Evolutionary conservation across 176 grass and related monocot species (phyloP).

Genomic region (Oryza longistaminata): DNA sequence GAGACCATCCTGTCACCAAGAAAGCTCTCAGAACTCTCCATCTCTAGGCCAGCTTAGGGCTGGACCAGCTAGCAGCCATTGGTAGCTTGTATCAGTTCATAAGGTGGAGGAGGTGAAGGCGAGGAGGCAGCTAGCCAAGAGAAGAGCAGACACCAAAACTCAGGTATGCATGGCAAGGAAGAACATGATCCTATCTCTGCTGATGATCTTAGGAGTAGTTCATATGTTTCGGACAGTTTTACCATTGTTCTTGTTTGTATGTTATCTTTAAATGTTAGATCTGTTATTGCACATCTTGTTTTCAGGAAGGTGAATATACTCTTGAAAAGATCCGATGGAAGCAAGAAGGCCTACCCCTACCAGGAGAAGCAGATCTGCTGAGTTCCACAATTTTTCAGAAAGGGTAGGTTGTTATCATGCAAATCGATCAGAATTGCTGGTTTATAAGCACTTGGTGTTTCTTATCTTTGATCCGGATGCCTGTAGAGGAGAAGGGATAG

Average conservation of each 20-base stretch:
- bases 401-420: constrained; percentile 36
- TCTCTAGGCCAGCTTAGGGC: constrained; percentile 41
- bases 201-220: background rate
- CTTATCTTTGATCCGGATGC: background rate
- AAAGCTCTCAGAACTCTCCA: constrained; percentile 29
- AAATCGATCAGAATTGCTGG: background rate
- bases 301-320: constrained; percentile 23
- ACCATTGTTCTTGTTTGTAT: background rate
- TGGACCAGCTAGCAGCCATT: constrained; percentile 31
- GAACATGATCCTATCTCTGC: background rate
- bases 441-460: constrained; percentile 2
- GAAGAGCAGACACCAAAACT: background rate
- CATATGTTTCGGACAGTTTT: background rate
- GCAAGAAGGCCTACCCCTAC: constrained; percentile 41
- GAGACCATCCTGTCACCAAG: constrained; percentile 33
- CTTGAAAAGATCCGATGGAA: constrained; percentile 39
- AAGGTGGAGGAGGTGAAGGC: background rate
- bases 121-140: background rate
- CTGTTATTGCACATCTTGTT: background rate
- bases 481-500: constrained; percentile 73
- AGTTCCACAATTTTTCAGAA: constrained; percentile 84
- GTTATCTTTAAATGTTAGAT: background rate
- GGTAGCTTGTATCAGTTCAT: constrained; percentile 32
- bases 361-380: constrained; percentile 59
- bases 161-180: constrained; percentile 16